A percentile compares a stretch with the other conserved stretches of the same genome.
Conservation (phyloP, 257 asterid genomes). For the Scutellaria baicalensis region DNA sequence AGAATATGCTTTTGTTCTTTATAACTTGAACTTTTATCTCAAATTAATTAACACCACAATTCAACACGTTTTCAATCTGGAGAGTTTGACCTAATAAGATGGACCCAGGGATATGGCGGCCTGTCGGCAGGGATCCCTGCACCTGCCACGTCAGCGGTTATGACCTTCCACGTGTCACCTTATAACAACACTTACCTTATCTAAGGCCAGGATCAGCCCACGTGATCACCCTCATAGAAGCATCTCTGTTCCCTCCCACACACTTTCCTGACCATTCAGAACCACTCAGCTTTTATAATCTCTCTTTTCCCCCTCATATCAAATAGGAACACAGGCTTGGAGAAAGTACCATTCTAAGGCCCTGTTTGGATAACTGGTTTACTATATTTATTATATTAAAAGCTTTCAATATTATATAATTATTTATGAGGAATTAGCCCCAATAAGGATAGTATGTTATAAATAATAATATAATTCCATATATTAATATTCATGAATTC, state of each 20-base stretch:
- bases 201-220: not conserved
- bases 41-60: no score
- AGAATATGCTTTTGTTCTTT: no score
- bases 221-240: not conserved
- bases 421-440: no score
- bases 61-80: not conserved
- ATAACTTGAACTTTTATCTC: no score
- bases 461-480: no score
- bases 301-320: not conserved
- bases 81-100: not conserved
- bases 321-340: no score
- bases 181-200: not conserved
- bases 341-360: not conserved
- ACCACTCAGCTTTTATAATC: not conserved
- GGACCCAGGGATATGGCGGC: not conserved
- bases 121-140: not conserved
- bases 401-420: no score
- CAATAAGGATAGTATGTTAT: no score
- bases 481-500: no score
- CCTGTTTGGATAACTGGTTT: not conserved
- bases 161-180: not conserved
- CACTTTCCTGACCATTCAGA: conserved; percentile 12
- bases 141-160: not conserved
- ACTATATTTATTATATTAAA: no score
- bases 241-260: not conserved